These are phyloP conservation scores for Helianthus tuberosus DNA, from an alignment of 129 eudicot genomes.

Conservation along the genomic window DNA sequence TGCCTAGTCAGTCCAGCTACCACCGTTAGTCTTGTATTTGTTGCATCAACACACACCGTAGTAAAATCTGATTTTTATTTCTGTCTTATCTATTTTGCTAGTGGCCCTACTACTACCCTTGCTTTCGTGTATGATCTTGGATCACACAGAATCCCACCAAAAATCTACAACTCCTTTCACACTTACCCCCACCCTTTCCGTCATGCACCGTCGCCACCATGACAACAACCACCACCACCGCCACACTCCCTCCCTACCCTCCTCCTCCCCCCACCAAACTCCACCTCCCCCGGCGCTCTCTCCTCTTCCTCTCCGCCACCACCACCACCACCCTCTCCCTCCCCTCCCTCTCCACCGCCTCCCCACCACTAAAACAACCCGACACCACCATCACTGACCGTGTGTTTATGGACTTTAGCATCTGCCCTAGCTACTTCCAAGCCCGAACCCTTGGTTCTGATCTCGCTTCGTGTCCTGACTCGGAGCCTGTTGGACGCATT, in stretches of 20 bases:
- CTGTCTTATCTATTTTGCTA: background rate
- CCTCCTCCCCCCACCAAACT: conserved; percentile 33
- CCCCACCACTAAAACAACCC: conserved; percentile 43
- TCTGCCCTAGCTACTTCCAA: conserved; percentile 82
- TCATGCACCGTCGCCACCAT: conserved; percentile 51
- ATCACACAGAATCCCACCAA: conserved; percentile 38
- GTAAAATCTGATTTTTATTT: no score
- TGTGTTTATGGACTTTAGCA: conserved; percentile 74
- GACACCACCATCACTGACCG: conserved; percentile 97
- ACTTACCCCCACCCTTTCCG: conserved; percentile 27
- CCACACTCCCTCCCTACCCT: conserved; percentile 26
- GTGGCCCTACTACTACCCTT: conserved; percentile 14
- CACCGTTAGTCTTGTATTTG: no score
- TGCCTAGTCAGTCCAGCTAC: no score
- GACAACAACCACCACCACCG: conserved; percentile 44
- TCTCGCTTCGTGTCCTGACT: conserved; percentile 58
- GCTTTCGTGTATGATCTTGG: conserved; percentile 28
- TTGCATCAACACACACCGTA: no score
- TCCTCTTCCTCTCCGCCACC: conserved; percentile 65
- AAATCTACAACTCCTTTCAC: conserved; percentile 26
- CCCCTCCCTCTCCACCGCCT: conserved; percentile 41
- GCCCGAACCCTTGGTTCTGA: conserved; percentile 64
- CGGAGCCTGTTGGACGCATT: conserved; percentile 76
- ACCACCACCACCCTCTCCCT: conserved; percentile 46
- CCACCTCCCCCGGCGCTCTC: conserved; percentile 79